Conservation (phyloP, 2,329 filamentous ascomycete species). For the Xylaria sp. region DNA sequence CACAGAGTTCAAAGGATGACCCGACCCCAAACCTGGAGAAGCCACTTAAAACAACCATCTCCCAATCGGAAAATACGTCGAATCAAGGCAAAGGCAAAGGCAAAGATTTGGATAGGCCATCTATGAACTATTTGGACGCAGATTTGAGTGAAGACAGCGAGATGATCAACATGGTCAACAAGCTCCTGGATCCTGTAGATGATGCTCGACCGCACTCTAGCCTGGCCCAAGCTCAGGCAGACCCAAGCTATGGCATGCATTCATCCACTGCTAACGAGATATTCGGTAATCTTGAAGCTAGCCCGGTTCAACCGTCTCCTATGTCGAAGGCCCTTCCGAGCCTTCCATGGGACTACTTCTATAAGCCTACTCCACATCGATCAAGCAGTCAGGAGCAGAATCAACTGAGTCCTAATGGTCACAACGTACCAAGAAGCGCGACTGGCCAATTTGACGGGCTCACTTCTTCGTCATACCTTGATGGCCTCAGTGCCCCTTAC, state of each 20-base stretch:
- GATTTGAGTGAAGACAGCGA: slow-evolving; percentile 52
- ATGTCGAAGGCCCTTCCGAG: slow-evolving; percentile 53
- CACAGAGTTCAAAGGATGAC: neutral
- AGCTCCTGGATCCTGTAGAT: slow-evolving; percentile 49
- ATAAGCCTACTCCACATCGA: slow-evolving; percentile 44
- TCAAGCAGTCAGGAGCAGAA: slow-evolving; percentile 42
- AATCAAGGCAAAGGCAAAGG: slow-evolving; percentile 42
- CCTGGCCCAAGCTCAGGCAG: slow-evolving; percentile 50
- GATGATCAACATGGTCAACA: slow-evolving; percentile 57
- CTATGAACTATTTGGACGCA: slow-evolving; percentile 38
- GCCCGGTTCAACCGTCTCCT: slow-evolving; percentile 50
- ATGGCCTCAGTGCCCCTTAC: slow-evolving; percentile 34
- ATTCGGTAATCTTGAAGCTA: slow-evolving; percentile 56
- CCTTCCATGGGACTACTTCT: slow-evolving; percentile 65
- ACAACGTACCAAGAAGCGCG: slow-evolving; percentile 44
- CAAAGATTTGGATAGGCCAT: slow-evolving; percentile 32
- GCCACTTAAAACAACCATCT: neutral
- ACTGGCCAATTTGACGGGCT: slow-evolving; percentile 39
- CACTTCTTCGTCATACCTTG: slow-evolving; percentile 43
- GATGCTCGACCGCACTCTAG: slow-evolving; percentile 43
- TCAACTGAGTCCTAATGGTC: slow-evolving; percentile 34
- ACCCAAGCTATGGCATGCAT: slow-evolving; percentile 67
- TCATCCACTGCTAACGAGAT: slow-evolving; percentile 62
- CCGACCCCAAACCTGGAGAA: neutral
- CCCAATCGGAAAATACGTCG: neutral